phyloP scores from a whole-genome alignment of 2,329 filamentous ascomycete species.

The Penicillium italicum region DNA sequence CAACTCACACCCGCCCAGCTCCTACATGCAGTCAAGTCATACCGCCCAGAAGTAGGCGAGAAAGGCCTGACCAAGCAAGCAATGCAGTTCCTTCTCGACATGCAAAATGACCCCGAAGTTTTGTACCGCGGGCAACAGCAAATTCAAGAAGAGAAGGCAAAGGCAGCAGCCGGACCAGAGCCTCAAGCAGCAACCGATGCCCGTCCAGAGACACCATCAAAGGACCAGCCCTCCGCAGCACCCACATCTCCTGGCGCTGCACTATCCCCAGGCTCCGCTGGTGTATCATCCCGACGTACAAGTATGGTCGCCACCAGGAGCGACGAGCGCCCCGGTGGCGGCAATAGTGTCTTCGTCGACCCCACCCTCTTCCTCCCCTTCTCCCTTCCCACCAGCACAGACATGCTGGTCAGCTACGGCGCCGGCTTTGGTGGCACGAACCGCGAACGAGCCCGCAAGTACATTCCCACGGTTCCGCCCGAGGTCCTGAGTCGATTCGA shows the following conservation, averaged over 20 bases:
- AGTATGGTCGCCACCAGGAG: conserved; percentile 18
- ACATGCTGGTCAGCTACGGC: conserved; percentile 94
- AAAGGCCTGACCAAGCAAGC: conserved; percentile 85
- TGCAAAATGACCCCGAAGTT: conserved; percentile 70
- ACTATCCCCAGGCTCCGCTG: conserved; percentile 24
- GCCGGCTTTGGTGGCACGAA: conserved; percentile 93
- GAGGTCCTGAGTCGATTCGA: conserved; percentile 91
- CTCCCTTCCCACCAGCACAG: conserved; percentile 88
- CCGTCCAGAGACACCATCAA: conserved; percentile 31
- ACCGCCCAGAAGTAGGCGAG: conserved; percentile 91
- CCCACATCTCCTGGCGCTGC: conserved; percentile 20
- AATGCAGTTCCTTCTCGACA: conserved; percentile 75
- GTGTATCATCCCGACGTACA: conserved; percentile 24
- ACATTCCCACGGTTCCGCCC: conserved; percentile 89
- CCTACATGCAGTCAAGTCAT: conserved; percentile 87
- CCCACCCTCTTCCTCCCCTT: conserved; percentile 92
- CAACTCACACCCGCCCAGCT: conserved; percentile 81
- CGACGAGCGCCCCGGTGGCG: conserved; percentile 27
- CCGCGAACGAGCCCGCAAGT: conserved; percentile 85
- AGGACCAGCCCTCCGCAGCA: conserved; percentile 16
- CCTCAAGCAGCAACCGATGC: conserved; percentile 14
- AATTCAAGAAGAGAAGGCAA: conserved; percentile 28
- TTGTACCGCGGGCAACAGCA: conserved; percentile 42
- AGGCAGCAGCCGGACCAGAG: conserved; percentile 15
- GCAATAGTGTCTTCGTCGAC: conserved; percentile 64